Evolutionary conservation across 257 asterid genomes (phyloP), one percentile per base, ranked within the genome.

Genomic region (Przewalskia tangutica): DNA sequence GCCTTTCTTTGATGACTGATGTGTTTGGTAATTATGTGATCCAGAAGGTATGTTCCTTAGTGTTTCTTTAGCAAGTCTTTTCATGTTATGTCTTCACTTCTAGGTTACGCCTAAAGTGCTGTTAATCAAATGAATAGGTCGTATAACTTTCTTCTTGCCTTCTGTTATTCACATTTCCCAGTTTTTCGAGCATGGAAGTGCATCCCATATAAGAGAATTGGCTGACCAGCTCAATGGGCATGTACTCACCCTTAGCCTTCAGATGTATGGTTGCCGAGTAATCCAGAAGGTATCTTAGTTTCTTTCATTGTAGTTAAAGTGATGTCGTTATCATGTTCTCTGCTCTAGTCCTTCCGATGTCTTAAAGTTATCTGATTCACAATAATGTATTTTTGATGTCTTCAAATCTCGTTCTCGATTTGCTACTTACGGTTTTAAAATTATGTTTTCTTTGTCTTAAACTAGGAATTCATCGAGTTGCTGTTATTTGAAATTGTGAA

Each of bases 231-330:
- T 94, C 32, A 78, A 81, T 56, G 96, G 96, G 38, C 93, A 94
- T 82, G 97, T 92, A 50, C 89, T 94, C 66, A 87, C 89, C 82
- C 91, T 94, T 56, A 94, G 96, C 90, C 95, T 94, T 82, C 96
- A 94, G 82, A 94, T 91, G 98, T 92, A 92, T 85, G 98, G 98
- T 34, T 94, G 97, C 88, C 92, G 97, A 54, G 98, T 94, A 82
- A 92, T 92, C 81, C 98, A 92, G 82, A 94, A 94, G 98, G 98
- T 93, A 88, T 68, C 70, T 58, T 56, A 10, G 60, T 56, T 66
- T 40, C 80, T 75, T 50, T 75, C 18, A 13, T 75, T 50, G 80
- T 51, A 27, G 27, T 40, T 75, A 27, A 4, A 13, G 46, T 27
- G 63, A 50, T 75, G 14, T 75, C 20, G 8, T 4, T 50, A 27